A percentile compares a stretch with the other conserved stretches of the same genome.
Conservation (phyloP, 139 green algal genomes). For the Nannochloris sp. region DNA sequence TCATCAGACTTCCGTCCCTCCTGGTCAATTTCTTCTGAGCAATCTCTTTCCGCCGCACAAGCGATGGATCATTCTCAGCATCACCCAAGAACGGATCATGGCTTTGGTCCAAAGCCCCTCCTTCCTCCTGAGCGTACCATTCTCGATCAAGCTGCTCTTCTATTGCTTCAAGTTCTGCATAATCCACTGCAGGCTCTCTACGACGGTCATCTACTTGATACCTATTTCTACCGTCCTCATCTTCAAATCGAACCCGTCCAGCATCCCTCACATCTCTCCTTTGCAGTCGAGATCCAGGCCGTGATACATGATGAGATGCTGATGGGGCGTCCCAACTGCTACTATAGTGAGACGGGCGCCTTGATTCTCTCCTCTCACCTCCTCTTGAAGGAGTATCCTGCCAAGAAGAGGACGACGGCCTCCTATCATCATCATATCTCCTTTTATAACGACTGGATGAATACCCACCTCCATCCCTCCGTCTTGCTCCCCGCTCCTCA, state of each 20-base stretch:
- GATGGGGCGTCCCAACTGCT: slow-evolving; percentile 7
- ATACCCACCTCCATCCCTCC: background rate
- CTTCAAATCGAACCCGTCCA: slow-evolving; percentile 58
- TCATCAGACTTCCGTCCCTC: slow-evolving; percentile 81
- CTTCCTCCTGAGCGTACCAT: slow-evolving; percentile 77
- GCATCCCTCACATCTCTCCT: slow-evolving; percentile 22
- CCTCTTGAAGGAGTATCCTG: background rate
- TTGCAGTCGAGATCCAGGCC: slow-evolving; percentile 2
- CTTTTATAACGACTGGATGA: slow-evolving; percentile 9
- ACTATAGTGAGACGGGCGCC: background rate
- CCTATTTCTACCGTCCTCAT: slow-evolving; percentile 42
- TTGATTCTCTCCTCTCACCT: slow-evolving; percentile 25
- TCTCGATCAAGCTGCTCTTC: slow-evolving; percentile 74
- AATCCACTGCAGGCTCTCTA: background rate
- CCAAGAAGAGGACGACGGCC: slow-evolving; percentile 1
- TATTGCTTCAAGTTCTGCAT: slow-evolving; percentile 54
- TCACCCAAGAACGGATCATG: slow-evolving; percentile 54
- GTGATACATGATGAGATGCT: slow-evolving; percentile 13
- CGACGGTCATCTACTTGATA: background rate
- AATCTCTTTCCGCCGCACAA: slow-evolving; percentile 18
- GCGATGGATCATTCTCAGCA: slow-evolving; percentile 12
- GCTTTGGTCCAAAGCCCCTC: slow-evolving; percentile 48
- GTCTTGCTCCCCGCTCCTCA: background rate
- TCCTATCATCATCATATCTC: slow-evolving; percentile 21
- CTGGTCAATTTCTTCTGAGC: slow-evolving; percentile 36